phyloP scores from a whole-genome alignment of 179 eudicot species.

The Actinidia arguta region DNA sequence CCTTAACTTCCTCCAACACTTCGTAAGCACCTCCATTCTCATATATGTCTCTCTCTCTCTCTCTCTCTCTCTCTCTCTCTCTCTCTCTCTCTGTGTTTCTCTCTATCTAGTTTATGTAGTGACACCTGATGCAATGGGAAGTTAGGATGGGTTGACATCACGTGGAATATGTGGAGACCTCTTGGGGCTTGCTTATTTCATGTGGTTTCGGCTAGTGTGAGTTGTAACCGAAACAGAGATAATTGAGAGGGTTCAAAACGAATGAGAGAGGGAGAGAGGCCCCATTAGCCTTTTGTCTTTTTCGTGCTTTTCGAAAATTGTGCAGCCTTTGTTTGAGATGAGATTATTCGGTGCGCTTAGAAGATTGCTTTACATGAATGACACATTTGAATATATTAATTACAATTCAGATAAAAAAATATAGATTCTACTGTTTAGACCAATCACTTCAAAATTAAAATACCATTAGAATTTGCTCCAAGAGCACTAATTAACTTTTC shows the following conservation, averaged over 20 bases:
- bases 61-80: background rate
- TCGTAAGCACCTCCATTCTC: slow-evolving; percentile 15
- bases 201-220: background rate
- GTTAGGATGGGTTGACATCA: background rate
- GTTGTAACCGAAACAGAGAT: background rate
- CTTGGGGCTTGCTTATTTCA: slow-evolving; percentile 2
- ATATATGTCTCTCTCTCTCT: background rate
- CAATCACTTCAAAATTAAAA: too few relatives aligned
- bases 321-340: slow-evolving; percentile 7
- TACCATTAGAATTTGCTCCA: too few relatives aligned
- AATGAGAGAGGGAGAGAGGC: background rate
- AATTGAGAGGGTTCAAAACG: background rate
- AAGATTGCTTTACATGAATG: too few relatives aligned
- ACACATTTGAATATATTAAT: too few relatives aligned
- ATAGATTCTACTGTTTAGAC: too few relatives aligned
- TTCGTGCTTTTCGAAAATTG: slow-evolving; percentile 9
- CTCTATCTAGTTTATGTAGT: background rate
- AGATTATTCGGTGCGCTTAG: too few relatives aligned
- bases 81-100: too few relatives aligned
- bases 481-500: too few relatives aligned
- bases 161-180: background rate
- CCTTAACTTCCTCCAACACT: slow-evolving; percentile 24
- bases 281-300: slow-evolving; percentile 2
- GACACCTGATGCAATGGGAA: background rate
- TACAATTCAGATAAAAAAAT: too few relatives aligned